Evolutionary conservation across 139 green algal species (phyloP).

Genomic region (Coccomyxa sp.): DNA sequence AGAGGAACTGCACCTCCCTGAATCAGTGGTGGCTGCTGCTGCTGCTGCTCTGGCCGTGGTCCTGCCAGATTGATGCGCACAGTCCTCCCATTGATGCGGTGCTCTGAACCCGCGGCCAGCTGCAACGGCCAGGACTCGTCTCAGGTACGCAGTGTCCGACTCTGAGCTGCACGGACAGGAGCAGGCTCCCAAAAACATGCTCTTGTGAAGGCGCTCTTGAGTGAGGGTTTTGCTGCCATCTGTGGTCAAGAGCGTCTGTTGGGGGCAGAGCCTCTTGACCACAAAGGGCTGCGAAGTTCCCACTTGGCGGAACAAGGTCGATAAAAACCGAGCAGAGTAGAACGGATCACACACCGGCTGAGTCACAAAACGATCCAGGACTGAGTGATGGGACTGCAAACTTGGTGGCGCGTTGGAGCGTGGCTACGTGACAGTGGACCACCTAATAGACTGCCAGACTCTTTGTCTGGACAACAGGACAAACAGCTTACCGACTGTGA

Average conservation of each 20-base stretch:
- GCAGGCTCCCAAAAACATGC: background rate
- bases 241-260: background rate
- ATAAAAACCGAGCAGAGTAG: too few relatives aligned
- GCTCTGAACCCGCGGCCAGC: background rate
- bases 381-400: too few relatives aligned
- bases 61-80: background rate
- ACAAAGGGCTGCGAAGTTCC: background rate
- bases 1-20: background rate
- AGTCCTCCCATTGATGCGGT: background rate
- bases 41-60: background rate
- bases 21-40: background rate
- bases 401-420: too few relatives aligned
- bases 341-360: too few relatives aligned
- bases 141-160: background rate
- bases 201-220: background rate
- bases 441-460: too few relatives aligned
- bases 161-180: background rate
- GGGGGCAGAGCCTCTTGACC: background rate
- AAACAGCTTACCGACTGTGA: too few relatives aligned
- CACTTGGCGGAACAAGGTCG: too few relatives aligned
- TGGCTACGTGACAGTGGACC: too few relatives aligned
- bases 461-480: too few relatives aligned
- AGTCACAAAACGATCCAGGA: too few relatives aligned
- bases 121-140: background rate
- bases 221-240: background rate